Conservation (phyloP, 441 rosid species). For the Eutrema salsugineum region DNA sequence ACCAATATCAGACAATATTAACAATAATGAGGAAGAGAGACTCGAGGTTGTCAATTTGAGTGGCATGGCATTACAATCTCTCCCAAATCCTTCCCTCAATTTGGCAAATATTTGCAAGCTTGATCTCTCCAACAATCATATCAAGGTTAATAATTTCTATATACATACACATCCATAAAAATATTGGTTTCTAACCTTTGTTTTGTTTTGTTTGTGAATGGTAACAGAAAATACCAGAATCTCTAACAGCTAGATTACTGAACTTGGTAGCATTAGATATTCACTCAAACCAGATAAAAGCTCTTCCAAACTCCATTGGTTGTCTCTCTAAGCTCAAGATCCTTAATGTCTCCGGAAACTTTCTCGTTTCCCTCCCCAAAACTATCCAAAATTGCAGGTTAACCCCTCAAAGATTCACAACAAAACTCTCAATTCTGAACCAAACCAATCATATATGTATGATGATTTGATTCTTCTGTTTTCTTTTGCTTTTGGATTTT, state of each 20-base stretch:
- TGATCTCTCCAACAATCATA: constrained; percentile 76
- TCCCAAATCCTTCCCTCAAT: constrained; percentile 58
- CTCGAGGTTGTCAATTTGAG: constrained; percentile 57
- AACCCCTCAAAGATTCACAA: not conserved
- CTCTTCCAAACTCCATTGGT: constrained; percentile 73
- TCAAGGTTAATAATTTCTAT: constrained; percentile 41
- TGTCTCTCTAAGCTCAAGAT: constrained; percentile 76
- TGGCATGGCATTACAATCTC: constrained; percentile 50
- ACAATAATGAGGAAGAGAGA: constrained; percentile 35
- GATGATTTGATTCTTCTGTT: not conserved
- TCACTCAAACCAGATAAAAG: constrained; percentile 72
- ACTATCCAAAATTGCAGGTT: constrained; percentile 42
- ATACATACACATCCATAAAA: not conserved
- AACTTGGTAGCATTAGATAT: constrained; percentile 65
- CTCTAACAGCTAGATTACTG: constrained; percentile 61
- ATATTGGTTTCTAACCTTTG: not conserved
- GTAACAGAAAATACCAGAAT: constrained; percentile 73
- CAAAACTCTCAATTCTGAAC: not conserved
- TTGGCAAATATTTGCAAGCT: constrained; percentile 58
- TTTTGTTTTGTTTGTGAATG: not conserved
- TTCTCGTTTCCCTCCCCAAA: constrained; percentile 54
- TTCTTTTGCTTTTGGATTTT: not conserved
- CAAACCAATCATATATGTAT: not conserved
- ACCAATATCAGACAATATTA: not conserved
- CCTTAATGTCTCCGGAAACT: constrained; percentile 72